phyloP scores from a whole-genome alignment of 306 rosid species.

The Trichosanthes truncata region DNA sequence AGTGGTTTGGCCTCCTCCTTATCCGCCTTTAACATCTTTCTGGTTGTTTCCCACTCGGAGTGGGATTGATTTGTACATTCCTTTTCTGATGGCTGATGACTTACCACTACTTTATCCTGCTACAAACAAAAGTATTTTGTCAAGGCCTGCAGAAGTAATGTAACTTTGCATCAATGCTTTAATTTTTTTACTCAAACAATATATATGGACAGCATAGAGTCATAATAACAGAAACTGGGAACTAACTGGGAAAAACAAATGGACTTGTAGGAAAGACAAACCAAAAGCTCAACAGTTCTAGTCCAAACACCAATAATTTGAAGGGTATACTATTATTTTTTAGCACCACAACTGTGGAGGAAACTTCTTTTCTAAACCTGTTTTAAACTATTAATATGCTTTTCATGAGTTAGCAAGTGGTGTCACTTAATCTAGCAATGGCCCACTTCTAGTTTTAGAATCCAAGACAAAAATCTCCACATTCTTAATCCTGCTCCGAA shows the following conservation, averaged over 20 bases:
- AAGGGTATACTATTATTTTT: not conserved
- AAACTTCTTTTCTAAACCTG: not conserved
- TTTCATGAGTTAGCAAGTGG: not conserved
- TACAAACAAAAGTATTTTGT: slow-evolving; percentile 39
- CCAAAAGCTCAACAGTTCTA: not conserved
- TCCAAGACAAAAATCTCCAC: not conserved
- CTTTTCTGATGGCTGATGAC: slow-evolving; percentile 29
- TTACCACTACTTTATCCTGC: slow-evolving; percentile 50
- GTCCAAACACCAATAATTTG: not conserved
- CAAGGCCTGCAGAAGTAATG: slow-evolving; percentile 51
- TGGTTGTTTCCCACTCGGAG: slow-evolving; percentile 17
- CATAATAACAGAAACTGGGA: not conserved
- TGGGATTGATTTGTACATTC: slow-evolving; percentile 11
- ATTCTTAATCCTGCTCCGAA: not conserved
- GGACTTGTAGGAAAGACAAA: not conserved
- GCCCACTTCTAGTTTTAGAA: not conserved
- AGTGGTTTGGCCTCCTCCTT: slow-evolving; percentile 37
- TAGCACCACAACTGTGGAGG: not conserved
- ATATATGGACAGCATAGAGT: not conserved
- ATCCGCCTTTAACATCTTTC: slow-evolving; percentile 27
- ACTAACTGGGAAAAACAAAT: not conserved
- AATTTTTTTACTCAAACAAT: not conserved
- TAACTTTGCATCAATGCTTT: slow-evolving; percentile 27
- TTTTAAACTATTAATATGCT: not conserved
- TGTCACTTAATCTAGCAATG: not conserved